Conservation (phyloP, 495 filamentous ascomycete genomes). For the Xylaria acuta region DNA sequence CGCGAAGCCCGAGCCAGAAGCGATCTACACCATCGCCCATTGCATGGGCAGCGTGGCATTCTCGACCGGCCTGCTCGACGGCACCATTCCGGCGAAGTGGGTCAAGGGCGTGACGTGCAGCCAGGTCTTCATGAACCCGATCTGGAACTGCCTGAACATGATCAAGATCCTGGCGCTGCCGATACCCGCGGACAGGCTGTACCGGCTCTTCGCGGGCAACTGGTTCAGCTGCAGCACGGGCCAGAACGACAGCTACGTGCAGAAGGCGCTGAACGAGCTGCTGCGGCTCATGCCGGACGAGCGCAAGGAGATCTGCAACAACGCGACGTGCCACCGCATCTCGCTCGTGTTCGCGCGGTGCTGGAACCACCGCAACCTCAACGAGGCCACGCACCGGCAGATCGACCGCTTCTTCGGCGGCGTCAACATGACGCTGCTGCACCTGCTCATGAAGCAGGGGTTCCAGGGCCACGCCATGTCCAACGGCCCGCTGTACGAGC, state of each 20-base stretch:
- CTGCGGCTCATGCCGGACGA: conserved; percentile 66
- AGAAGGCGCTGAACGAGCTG: conserved; percentile 60
- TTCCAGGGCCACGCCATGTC: conserved; percentile 56
- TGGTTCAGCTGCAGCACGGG: conserved; percentile 62
- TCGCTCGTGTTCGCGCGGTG: conserved; percentile 68
- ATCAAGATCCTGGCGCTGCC: conserved; percentile 60
- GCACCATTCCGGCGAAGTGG: conserved; percentile 63
- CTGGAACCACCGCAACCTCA: conserved; percentile 70
- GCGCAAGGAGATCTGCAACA: conserved; percentile 65
- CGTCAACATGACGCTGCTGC: conserved; percentile 64
- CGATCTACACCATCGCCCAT: conserved; percentile 68
- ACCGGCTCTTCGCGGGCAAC: conserved; percentile 51
- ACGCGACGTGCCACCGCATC: conserved; percentile 64
- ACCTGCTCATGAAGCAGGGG: conserved; percentile 65
- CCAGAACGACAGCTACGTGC: conserved; percentile 55
- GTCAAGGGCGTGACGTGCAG: conserved; percentile 67
- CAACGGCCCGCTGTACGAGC: conserved; percentile 53
- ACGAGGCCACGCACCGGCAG: conserved; percentile 67
- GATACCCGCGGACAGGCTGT: conserved; percentile 54
- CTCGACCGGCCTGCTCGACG: conserved; percentile 66
- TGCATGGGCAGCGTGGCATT: conserved; percentile 71
- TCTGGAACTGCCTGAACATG: conserved; percentile 64
- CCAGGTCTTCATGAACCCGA: conserved; percentile 70
- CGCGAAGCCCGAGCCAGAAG: conserved; percentile 36
- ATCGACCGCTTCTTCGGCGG: conserved; percentile 67